phyloP scores from a whole-genome alignment of 164 flowering plant genomes.

The Taxillus chinensis region DNA sequence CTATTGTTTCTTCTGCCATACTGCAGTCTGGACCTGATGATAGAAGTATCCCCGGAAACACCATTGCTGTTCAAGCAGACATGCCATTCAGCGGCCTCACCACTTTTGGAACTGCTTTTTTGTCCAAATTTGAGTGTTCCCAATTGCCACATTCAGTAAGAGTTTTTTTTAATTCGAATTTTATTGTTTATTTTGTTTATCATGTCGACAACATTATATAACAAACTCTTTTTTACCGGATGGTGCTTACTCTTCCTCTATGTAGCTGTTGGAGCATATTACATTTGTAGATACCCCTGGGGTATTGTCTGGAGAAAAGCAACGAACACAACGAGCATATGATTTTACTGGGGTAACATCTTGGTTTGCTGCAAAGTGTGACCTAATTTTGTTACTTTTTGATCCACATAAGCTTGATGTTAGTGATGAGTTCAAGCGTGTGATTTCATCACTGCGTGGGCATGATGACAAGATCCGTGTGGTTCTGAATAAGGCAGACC shows the following conservation, averaged over 20 bases:
- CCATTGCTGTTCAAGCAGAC: constrained; percentile 96
- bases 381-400: constrained; percentile 79
- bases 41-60: constrained; percentile 92
- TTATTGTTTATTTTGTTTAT: not conserved
- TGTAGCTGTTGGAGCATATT: constrained; percentile 83
- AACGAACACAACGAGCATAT: constrained; percentile 89
- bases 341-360: constrained; percentile 97
- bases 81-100: constrained; percentile 95
- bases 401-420: constrained; percentile 97
- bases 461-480: constrained; percentile 98
- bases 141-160: constrained; percentile 97
- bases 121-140: constrained; percentile 96
- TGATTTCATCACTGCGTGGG: constrained; percentile 85
- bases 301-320: constrained; percentile 96
- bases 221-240: constrained; percentile 4
- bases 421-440: constrained; percentile 95
- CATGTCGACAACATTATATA: not conserved
- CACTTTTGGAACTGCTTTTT: constrained; percentile 84
- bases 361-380: constrained; percentile 98
- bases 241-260: constrained; percentile 5
- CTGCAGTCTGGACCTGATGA: constrained; percentile 87
- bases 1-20: not conserved
- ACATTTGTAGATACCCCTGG: constrained; percentile 98
- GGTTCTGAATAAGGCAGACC: constrained; percentile 95
- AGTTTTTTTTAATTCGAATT: constrained; percentile 1